Conservation (phyloP, 1,139 yeast genomes). For the Scheffersomyces titani region DNA sequence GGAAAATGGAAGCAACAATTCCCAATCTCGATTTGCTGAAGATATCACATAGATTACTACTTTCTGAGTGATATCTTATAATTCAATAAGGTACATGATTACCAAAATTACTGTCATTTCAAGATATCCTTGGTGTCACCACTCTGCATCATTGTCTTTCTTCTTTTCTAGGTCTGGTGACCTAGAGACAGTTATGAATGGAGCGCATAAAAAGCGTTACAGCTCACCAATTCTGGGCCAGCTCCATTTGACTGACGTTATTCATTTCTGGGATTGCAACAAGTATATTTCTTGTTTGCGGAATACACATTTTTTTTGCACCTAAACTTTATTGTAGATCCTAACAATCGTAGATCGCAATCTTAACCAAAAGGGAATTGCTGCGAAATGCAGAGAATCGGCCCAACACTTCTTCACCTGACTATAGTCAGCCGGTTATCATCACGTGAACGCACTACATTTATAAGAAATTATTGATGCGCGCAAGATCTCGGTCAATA, state of each 20-base stretch:
- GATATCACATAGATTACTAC: constrained; percentile 13
- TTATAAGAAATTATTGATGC: background rate
- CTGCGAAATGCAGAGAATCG: background rate
- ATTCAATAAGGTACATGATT: background rate
- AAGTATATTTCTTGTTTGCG: background rate
- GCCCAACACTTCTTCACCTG: background rate
- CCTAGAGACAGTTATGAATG: background rate
- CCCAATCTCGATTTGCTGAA: constrained; percentile 25
- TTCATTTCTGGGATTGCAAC: background rate
- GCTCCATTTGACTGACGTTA: background rate
- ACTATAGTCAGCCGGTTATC: background rate
- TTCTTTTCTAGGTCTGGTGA: background rate
- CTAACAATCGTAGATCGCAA: background rate
- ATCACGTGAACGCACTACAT: background rate
- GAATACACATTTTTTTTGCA: background rate
- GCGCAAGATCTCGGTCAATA: background rate
- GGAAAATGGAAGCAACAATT: constrained; percentile 17
- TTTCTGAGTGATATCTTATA: background rate
- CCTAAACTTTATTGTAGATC: background rate
- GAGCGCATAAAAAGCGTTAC: background rate
- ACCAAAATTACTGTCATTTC: background rate
- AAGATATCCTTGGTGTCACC: background rate
- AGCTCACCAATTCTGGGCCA: background rate
- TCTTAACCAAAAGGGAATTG: background rate
- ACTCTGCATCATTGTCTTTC: background rate